Evolutionary conservation across 1,284 basidiomycete species (phyloP).

Genomic region (Phenoliferia sp.): DNA sequence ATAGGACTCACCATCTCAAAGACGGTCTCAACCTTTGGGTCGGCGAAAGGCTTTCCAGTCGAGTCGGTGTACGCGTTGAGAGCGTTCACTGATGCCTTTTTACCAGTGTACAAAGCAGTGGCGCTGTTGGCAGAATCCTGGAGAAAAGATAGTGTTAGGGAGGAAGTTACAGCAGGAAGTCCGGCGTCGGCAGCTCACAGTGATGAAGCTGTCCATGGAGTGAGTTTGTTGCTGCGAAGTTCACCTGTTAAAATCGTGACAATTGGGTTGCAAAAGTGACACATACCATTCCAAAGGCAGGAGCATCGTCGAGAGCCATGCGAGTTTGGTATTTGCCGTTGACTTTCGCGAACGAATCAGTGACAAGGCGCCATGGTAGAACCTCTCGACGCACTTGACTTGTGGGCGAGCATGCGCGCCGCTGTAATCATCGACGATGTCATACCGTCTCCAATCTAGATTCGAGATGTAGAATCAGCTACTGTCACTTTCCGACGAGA

Average conservation of each 20-base stretch:
- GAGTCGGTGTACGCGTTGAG: constrained; percentile 42
- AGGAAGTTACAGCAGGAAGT: neutral
- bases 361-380: neutral
- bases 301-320: constrained; percentile 40
- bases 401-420: constrained; percentile 47
- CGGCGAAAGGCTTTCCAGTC: constrained; percentile 38
- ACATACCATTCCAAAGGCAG: constrained; percentile 16
- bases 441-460: constrained; percentile 25
- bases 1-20: constrained; percentile 33
- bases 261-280: constrained; percentile 7
- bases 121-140: constrained; percentile 48
- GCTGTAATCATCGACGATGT: constrained; percentile 33
- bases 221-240: constrained; percentile 37
- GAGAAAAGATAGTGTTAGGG: constrained; percentile 31
- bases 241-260: neutral
- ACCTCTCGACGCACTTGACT: constrained; percentile 31
- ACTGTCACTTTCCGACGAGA: neutral
- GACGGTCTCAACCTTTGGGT: constrained; percentile 45
- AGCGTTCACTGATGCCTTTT: constrained; percentile 47
- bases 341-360: too few relatives aligned
- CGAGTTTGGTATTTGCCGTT: constrained; percentile 44
- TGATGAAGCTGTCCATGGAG: constrained; percentile 27
- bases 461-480: constrained; percentile 42
- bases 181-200: neutral
- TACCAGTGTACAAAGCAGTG: constrained; percentile 45